These are phyloP conservation scores for Penicillium robsamsonii DNA, from an alignment of 495 filamentous ascomycete species.

Conservation along the genomic window DNA sequence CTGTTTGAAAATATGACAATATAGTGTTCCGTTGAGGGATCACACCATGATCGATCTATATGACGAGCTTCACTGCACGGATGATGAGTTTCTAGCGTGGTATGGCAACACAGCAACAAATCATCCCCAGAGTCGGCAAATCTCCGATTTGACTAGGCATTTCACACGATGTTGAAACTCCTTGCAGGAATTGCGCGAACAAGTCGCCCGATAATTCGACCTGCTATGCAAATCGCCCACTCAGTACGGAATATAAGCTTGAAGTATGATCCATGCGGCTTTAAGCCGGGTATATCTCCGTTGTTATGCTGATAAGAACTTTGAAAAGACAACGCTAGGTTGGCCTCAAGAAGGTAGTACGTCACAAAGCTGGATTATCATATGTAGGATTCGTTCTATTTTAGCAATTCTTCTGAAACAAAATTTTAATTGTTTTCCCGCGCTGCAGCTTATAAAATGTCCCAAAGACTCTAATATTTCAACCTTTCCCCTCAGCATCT, in stretches of 20 bases:
- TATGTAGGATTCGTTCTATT: too few relatives aligned
- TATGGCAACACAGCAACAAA: constrained; percentile 9
- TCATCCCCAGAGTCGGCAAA: background rate
- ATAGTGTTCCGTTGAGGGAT: constrained; percentile 2
- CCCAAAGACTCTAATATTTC: background rate
- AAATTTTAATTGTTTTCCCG: background rate
- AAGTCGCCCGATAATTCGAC: constrained; percentile 8
- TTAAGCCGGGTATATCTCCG: background rate
- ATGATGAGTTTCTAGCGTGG: constrained; percentile 12
- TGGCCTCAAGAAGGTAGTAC: too few relatives aligned
- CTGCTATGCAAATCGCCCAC: background rate
- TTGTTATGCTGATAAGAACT: background rate
- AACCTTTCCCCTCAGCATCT: background rate
- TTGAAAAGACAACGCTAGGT: background rate
- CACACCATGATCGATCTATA: constrained; percentile 23
- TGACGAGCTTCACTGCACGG: constrained; percentile 22
- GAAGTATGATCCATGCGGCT: background rate
- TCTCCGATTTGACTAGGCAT: background rate
- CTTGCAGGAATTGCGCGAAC: constrained; percentile 24
- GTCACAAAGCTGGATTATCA: too few relatives aligned
- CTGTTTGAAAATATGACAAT: too few relatives aligned
- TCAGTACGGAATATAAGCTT: background rate
- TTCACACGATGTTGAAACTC: constrained; percentile 5
- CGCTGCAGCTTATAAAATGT: background rate
- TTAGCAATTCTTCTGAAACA: too few relatives aligned